These are phyloP conservation scores for Torulaspora globosa DNA, from an alignment of 1,139 yeast species.

Conservation along the genomic window DNA sequence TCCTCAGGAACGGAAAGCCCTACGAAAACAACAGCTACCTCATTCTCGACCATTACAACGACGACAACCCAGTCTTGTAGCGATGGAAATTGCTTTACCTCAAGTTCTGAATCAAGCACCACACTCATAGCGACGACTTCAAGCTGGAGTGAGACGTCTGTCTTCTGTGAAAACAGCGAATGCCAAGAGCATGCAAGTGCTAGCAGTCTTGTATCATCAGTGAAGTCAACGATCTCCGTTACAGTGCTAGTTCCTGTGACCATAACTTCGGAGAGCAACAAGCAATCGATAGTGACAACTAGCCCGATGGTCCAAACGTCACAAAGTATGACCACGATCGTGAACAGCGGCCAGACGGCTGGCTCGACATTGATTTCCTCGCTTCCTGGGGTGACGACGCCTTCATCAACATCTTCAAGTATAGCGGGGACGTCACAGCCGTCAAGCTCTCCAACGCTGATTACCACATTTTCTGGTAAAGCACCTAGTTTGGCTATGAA, in stretches of 20 bases:
- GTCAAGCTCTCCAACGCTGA: neutral
- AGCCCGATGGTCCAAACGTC: neutral
- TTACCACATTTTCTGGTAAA: conserved; percentile 4
- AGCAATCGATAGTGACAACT: conserved; percentile 13
- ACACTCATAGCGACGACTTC: neutral
- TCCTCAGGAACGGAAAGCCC: neutral
- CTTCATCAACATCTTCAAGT: neutral
- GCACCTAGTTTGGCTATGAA: conserved; percentile 2
- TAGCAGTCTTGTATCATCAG: neutral
- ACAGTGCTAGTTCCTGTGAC: conserved; percentile 17
- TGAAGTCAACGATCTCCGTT: conserved; percentile 12
- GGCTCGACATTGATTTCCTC: neutral
- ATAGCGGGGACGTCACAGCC: conserved; percentile 4
- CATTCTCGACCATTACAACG: neutral
- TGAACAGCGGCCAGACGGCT: neutral
- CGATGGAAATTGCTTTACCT: neutral
- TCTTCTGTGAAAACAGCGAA: neutral
- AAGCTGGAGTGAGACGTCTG: neutral
- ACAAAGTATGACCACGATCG: neutral
- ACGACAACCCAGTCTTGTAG: neutral
- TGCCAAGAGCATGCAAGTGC: neutral
- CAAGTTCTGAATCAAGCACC: neutral
- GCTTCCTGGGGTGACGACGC: neutral
- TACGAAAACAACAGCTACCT: neutral
- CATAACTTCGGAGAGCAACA: conserved; percentile 11